Conservation (phyloP, 1,284 basidiomycete species). For the Ganoderma lingzhi region DNA sequence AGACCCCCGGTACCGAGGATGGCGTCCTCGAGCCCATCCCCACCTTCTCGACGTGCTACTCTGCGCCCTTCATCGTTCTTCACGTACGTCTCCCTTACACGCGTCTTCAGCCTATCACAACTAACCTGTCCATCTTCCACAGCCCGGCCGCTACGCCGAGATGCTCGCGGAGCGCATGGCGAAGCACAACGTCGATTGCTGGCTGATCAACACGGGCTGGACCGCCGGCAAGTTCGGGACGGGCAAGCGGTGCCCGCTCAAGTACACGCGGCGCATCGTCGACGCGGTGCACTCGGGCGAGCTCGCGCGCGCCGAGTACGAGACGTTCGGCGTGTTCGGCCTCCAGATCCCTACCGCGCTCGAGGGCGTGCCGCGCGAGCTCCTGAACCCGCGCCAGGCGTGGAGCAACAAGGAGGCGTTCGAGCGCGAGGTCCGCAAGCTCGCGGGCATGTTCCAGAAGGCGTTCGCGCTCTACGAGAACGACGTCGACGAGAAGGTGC, state of each 20-base stretch:
- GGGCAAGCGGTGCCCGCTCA: slow-evolving; percentile 94
- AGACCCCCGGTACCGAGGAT: slow-evolving; percentile 98
- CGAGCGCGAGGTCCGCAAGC: slow-evolving; percentile 83
- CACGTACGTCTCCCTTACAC: slow-evolving; percentile 61
- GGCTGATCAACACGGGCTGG: slow-evolving; percentile 99
- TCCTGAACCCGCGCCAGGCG: slow-evolving; percentile 87
- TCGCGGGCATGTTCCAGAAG: slow-evolving; percentile 92
- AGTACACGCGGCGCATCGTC: slow-evolving; percentile 95
- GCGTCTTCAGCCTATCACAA: slow-evolving; percentile 11
- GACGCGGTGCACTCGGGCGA: slow-evolving; percentile 97
- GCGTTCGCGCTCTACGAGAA: slow-evolving; percentile 91
- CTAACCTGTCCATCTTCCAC: slow-evolving; percentile 46
- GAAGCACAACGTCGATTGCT: slow-evolving; percentile 92
- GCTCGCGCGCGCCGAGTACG: slow-evolving; percentile 87
- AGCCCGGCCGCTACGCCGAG: slow-evolving; percentile 94
- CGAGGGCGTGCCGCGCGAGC: slow-evolving; percentile 86
- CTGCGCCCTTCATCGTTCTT: slow-evolving; percentile 98
- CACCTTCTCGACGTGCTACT: slow-evolving; percentile 99
- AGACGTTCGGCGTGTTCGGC: slow-evolving; percentile 84
- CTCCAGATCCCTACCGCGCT: slow-evolving; percentile 84
- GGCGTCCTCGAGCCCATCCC: slow-evolving; percentile 98
- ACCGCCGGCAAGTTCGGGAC: slow-evolving; percentile 93
- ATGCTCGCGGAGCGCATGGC: slow-evolving; percentile 98
- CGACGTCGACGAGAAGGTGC: slow-evolving; percentile 82
- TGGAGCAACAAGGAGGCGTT: slow-evolving; percentile 92